Evolutionary conservation across 2,329 filamentous ascomycete genomes (phyloP).

Genomic region (Claviceps lovelessii): DNA sequence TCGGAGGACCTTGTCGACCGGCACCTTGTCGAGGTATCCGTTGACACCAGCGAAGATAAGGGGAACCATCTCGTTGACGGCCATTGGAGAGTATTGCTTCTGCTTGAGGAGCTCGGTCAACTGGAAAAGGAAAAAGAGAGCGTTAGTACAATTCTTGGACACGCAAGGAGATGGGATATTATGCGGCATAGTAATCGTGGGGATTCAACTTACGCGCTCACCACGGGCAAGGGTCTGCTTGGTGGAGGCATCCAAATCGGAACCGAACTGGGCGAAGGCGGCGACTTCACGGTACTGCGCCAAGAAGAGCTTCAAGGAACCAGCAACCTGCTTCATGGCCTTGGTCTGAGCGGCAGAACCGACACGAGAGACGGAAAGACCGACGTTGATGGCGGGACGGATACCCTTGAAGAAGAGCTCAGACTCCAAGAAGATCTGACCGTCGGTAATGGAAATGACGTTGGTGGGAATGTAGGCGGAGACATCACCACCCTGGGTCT

Average conservation of each 20-base stretch:
- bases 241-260: conserved; percentile 94
- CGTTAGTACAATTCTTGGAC: not conserved
- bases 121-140: conserved; percentile 20
- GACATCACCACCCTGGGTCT: conserved; percentile 99
- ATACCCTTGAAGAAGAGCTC: conserved; percentile 99
- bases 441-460: conserved; percentile 99
- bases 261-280: conserved; percentile 99
- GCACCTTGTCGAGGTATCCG: conserved; percentile 77
- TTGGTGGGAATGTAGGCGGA: conserved; percentile 99
- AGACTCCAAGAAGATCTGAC: conserved; percentile 98
- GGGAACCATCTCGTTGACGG: conserved; percentile 99
- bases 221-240: conserved; percentile 97
- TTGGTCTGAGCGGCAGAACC: conserved; percentile 98
- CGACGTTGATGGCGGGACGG: conserved; percentile 99
- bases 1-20: conserved; percentile 76
- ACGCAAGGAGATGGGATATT: not conserved
- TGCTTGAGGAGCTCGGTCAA: conserved; percentile 98
- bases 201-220: conserved; percentile 67
- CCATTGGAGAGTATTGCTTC: conserved; percentile 98
- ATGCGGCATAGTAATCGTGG: not conserved
- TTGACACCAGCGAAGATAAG: conserved; percentile 99
- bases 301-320: conserved; percentile 99
- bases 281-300: conserved; percentile 99
- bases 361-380: conserved; percentile 99
- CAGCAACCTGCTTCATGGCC: conserved; percentile 99